phyloP scores from a whole-genome alignment of 106 monocot species.

The Vanilla planifolia region DNA sequence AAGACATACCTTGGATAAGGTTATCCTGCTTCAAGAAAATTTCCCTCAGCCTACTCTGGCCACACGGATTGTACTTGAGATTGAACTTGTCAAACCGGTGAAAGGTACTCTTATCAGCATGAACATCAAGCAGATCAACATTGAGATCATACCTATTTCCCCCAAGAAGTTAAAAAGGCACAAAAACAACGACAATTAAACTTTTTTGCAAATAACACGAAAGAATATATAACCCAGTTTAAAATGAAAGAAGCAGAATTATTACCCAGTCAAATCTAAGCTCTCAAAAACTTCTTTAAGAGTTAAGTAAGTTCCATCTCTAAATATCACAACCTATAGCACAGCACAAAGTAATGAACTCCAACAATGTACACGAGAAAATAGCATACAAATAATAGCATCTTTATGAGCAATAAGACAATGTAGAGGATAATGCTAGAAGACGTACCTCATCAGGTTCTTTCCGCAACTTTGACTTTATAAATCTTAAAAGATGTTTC shows the following conservation, averaged over 20 bases:
- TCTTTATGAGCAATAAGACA: slow-evolving; percentile 1
- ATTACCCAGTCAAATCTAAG: slow-evolving; percentile 96
- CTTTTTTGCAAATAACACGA: background rate
- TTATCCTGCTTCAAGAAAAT: slow-evolving; percentile 99
- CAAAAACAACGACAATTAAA: background rate
- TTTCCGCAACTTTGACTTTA: slow-evolving; percentile 94
- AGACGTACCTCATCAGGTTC: slow-evolving; percentile 89
- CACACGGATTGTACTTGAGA: slow-evolving; percentile 97
- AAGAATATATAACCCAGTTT: background rate
- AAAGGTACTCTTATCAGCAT: slow-evolving; percentile 99
- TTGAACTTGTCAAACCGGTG: slow-evolving; percentile 99
- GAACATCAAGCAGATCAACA: slow-evolving; percentile 96
- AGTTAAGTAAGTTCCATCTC: slow-evolving; percentile 96
- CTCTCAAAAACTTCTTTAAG: slow-evolving; percentile 99
- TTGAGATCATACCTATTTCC: slow-evolving; percentile 83
- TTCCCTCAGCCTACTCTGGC: slow-evolving; percentile 95
- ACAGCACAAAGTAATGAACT: slow-evolving; percentile 5
- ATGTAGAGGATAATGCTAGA: slow-evolving; percentile 3
- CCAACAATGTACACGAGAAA: background rate
- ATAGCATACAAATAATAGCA: background rate
- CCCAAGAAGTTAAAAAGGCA: background rate
- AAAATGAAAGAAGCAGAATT: background rate
- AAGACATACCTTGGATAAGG: slow-evolving; percentile 74
- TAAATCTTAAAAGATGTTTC: slow-evolving; percentile 95
- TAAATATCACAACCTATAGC: slow-evolving; percentile 90